phyloP scores from a whole-genome alignment of 2,329 filamentous ascomycete species.

The Venturia asperata region DNA sequence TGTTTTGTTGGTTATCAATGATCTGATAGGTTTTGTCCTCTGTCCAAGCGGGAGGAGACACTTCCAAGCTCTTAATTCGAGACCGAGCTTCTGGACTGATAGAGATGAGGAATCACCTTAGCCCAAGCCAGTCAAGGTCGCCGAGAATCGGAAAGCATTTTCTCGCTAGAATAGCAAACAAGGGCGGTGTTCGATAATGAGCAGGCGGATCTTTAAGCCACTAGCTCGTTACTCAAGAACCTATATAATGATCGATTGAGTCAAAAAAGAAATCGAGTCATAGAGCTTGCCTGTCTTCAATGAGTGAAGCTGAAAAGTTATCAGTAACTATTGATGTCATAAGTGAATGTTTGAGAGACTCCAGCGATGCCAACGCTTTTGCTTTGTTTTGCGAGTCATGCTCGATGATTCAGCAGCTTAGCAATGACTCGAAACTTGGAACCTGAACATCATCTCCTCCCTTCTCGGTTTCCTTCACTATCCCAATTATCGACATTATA shows the following conservation, averaged over 20 bases:
- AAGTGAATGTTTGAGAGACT: too few relatives aligned
- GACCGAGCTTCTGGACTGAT: conserved; percentile 16
- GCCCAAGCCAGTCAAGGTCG: conserved; percentile 11
- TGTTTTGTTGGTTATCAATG: not conserved
- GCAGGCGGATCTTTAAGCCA: not conserved
- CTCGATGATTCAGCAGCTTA: not conserved
- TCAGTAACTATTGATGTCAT: too few relatives aligned
- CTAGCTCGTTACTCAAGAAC: not conserved
- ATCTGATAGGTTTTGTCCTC: not conserved
- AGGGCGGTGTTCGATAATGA: not conserved
- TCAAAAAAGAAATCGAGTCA: not conserved
- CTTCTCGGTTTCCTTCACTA: not conserved
- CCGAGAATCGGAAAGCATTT: conserved; percentile 13
- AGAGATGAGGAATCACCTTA: conserved; percentile 6
- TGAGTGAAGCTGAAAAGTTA: too few relatives aligned
- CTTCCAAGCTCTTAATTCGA: not conserved
- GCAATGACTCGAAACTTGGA: not conserved
- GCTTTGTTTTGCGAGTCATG: not conserved
- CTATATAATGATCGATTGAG: not conserved
- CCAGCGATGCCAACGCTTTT: too few relatives aligned
- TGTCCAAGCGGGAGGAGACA: not conserved
- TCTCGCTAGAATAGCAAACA: conserved; percentile 12
- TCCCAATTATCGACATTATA: not conserved
- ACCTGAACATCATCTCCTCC: not conserved
- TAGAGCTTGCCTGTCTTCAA: too few relatives aligned